Conservation (phyloP, 2,329 filamentous ascomycete genomes). For the Eutypa lata region DNA sequence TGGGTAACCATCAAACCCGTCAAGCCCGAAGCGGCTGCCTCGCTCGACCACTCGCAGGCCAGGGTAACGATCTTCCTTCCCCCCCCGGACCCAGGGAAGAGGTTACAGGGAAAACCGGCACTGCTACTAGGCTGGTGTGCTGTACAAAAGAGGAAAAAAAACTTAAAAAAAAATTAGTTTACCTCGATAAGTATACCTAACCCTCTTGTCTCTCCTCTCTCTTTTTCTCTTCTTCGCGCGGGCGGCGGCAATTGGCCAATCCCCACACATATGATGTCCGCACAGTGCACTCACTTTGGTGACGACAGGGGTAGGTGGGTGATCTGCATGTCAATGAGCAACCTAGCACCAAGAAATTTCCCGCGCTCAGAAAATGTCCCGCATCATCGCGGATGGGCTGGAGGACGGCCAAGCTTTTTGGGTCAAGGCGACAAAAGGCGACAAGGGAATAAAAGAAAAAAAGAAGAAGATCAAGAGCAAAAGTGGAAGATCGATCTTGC, state of each 20-base stretch:
- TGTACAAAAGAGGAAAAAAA: neutral
- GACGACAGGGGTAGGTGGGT: neutral
- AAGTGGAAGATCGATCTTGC: no score
- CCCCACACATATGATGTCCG: neutral
- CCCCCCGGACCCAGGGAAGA: neutral
- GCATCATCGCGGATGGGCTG: neutral
- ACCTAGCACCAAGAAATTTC: neutral
- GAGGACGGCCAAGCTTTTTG: neutral
- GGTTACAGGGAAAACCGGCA: conserved; percentile 1
- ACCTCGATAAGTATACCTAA: no score
- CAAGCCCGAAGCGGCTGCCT: conserved; percentile 18
- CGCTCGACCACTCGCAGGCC: conserved; percentile 13
- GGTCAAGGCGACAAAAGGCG: no score
- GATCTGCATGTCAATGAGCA: neutral
- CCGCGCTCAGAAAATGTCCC: neutral
- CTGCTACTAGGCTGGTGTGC: neutral
- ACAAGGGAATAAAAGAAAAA: no score
- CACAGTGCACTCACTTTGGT: neutral
- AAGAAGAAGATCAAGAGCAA: no score
- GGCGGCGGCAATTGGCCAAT: neutral
- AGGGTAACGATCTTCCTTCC: conserved; percentile 17
- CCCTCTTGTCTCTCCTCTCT: no score
- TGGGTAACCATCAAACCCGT: conserved; percentile 19
- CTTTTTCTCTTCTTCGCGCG: no score
- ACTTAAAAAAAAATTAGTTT: no score